Conservation (phyloP, 139 green algal species). For the Pleodorina starrii region DNA sequence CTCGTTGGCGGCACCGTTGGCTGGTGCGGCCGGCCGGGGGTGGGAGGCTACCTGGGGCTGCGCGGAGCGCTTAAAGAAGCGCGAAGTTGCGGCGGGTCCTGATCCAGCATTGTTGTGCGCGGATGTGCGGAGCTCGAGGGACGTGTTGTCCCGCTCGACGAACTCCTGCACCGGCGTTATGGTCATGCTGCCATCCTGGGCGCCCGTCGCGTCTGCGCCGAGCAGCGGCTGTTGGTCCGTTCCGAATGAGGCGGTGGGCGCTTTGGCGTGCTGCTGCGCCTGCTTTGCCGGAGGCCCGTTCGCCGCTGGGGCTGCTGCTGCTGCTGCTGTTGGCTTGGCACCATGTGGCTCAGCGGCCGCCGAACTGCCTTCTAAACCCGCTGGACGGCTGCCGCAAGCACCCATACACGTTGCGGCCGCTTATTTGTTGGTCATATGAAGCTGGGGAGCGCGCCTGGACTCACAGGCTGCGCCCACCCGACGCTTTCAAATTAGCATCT, state of each 20-base stretch:
- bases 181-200: background rate
- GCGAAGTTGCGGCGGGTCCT: background rate
- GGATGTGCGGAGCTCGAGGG: background rate
- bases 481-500: background rate
- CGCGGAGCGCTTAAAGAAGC: background rate
- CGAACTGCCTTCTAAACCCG: background rate
- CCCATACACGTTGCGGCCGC: background rate
- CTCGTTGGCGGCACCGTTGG: too few relatives aligned
- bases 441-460: background rate
- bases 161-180: constrained; percentile 31
- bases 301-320: background rate
- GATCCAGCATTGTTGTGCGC: background rate
- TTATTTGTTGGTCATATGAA: background rate
- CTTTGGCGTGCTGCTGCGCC: background rate
- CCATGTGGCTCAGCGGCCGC: background rate
- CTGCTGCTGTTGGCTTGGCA: too few relatives aligned
- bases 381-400: background rate
- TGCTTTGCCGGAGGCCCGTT: background rate
- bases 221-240: constrained; percentile 22
- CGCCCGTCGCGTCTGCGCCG: background rate
- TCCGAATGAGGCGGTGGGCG: background rate
- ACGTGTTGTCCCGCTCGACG: background rate
- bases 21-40: background rate
- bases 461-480: constrained; percentile 1
- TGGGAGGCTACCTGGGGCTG: background rate